A percentile compares a stretch with the other conserved stretches of the same genome.
These are phyloP conservation scores for Pseudogymnoascus sp. DNA, from an alignment of 2,329 filamentous ascomycete genomes.

Conservation along the genomic window DNA sequence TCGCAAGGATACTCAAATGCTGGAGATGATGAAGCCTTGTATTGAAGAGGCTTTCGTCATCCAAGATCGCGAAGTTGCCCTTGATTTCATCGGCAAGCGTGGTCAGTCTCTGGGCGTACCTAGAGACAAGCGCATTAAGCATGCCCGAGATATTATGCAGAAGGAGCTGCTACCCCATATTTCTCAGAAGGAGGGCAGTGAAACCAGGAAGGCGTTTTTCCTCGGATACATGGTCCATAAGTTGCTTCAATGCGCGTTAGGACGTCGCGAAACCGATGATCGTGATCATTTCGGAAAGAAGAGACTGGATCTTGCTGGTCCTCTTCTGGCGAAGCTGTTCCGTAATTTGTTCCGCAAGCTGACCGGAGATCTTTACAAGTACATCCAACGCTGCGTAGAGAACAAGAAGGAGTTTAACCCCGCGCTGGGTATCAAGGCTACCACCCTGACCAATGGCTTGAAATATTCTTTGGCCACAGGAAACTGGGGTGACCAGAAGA, in stretches of 20 bases:
- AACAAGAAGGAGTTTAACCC: slow-evolving; percentile 83
- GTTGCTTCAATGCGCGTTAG: slow-evolving; percentile 85
- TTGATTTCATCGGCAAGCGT: slow-evolving; percentile 94
- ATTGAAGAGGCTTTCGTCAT: slow-evolving; percentile 96
- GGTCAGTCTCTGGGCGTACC: slow-evolving; percentile 70
- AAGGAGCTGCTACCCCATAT: slow-evolving; percentile 97
- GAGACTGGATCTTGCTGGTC: slow-evolving; percentile 88
- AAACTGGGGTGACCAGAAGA: slow-evolving; percentile 99
- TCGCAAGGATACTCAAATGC: slow-evolving; percentile 88
- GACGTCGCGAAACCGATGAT: slow-evolving; percentile 89
- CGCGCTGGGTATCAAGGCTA: slow-evolving; percentile 82
- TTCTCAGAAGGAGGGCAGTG: slow-evolving; percentile 87
- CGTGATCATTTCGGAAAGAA: slow-evolving; percentile 99
- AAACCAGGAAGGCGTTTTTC: slow-evolving; percentile 96
- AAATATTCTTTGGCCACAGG: slow-evolving; percentile 97
- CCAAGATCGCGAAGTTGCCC: slow-evolving; percentile 86
- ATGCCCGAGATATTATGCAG: slow-evolving; percentile 89
- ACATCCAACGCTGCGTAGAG: slow-evolving; percentile 89
- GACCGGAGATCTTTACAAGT: slow-evolving; percentile 83
- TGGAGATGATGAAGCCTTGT: slow-evolving; percentile 95
- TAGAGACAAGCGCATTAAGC: slow-evolving; percentile 81
- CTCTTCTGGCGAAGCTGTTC: slow-evolving; percentile 93
- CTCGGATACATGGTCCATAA: slow-evolving; percentile 98
- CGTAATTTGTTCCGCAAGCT: slow-evolving; percentile 85
- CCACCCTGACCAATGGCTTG: slow-evolving; percentile 84